Conservation (phyloP, 352 stramenopile species). For the Globisporangium parvum region DNA sequence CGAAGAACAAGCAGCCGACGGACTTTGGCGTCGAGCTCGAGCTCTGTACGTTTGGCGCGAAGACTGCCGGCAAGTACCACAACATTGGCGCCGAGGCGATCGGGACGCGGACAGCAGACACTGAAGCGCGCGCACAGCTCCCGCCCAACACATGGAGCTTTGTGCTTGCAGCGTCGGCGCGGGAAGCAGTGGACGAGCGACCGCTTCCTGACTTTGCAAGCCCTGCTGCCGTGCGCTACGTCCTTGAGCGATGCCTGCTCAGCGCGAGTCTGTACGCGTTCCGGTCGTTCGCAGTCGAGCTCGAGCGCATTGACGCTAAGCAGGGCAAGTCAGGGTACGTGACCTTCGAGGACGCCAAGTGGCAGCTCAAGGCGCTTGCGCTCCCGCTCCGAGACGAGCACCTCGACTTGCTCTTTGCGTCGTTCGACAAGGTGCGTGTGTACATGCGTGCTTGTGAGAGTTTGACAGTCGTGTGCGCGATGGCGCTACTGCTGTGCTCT, state of each 20-base stretch:
- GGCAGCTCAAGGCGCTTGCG: constrained; percentile 38
- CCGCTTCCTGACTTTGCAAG: constrained; percentile 35
- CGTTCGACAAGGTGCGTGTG: constrained; percentile 46
- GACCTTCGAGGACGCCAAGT: constrained; percentile 64
- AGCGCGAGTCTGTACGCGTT: constrained; percentile 61
- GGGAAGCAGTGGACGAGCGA: constrained; percentile 44
- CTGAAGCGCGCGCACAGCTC: constrained; percentile 41
- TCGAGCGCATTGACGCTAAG: constrained; percentile 33
- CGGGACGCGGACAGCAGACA: constrained; percentile 62
- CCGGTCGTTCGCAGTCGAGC: constrained; percentile 35
- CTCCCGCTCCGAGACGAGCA: constrained; percentile 71
- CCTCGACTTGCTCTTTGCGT: constrained; percentile 61
- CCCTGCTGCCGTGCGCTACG: constrained; percentile 29
- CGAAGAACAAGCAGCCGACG: constrained; percentile 58
- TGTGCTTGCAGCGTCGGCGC: constrained; percentile 28
- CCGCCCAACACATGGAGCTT: constrained; percentile 65
- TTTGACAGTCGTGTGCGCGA: background rate
- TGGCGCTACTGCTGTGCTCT: no score
- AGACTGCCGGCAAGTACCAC: constrained; percentile 58
- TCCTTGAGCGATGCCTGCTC: constrained; percentile 49
- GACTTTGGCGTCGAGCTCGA: constrained; percentile 83
- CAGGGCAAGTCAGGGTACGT: constrained; percentile 37
- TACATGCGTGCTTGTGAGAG: background rate
- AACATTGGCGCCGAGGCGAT: constrained; percentile 53
- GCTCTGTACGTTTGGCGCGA: constrained; percentile 36